Evolutionary conservation across 306 rosid species (phyloP).

Genomic region (Cucurbita argyrosperma): DNA sequence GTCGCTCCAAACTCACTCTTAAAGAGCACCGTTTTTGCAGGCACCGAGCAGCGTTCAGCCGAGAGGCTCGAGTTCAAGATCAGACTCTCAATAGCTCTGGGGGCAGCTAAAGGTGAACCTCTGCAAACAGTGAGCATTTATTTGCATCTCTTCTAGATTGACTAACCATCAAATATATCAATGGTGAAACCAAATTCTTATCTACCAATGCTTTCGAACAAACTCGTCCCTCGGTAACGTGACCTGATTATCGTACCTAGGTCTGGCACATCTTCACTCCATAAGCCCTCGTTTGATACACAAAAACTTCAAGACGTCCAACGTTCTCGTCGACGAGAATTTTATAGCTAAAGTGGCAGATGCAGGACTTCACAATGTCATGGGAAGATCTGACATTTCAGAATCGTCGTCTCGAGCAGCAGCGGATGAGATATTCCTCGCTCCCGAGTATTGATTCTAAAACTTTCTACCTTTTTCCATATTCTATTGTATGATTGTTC

Average conservation of each 20-base stretch:
- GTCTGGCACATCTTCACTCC: slow-evolving; percentile 76
- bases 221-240: slow-evolving; percentile 22
- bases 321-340: slow-evolving; percentile 80
- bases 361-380: slow-evolving; percentile 63
- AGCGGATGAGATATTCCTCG: slow-evolving; percentile 60
- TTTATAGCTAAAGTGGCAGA: slow-evolving; percentile 85
- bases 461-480: not conserved
- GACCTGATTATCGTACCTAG: slow-evolving; percentile 21
- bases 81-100: slow-evolving; percentile 77
- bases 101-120: slow-evolving; percentile 99
- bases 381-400: slow-evolving; percentile 48
- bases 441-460: slow-evolving; percentile 63
- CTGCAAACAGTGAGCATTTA: slow-evolving; percentile 99
- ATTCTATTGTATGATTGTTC: slow-evolving; percentile 1
- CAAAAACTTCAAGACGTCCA: slow-evolving; percentile 74
- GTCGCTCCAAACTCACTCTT: not conserved
- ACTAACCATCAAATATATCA: slow-evolving; percentile 9
- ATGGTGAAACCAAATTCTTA: slow-evolving; percentile 14
- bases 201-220: slow-evolving; percentile 27
- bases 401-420: slow-evolving; percentile 62
- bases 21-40: slow-evolving; percentile 21
- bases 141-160: slow-evolving; percentile 59
- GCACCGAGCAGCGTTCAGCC: slow-evolving; percentile 33
- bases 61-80: slow-evolving; percentile 85
- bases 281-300: slow-evolving; percentile 77